Evolutionary conservation across 2,329 filamentous ascomycete genomes (phyloP).

Genomic region (Colletotrichum coccodes): DNA sequence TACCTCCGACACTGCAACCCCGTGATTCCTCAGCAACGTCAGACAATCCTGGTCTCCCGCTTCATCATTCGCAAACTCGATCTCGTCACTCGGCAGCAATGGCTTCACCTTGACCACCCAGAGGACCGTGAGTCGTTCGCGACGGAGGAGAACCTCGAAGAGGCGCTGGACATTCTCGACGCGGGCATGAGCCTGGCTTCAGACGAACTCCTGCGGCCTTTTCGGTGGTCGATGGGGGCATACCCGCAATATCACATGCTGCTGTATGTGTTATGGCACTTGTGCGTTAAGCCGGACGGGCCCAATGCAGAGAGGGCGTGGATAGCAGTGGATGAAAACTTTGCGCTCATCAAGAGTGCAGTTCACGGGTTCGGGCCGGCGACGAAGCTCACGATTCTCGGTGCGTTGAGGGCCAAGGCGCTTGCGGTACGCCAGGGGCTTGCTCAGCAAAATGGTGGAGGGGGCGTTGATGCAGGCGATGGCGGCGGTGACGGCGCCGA

Average conservation of each 20-base stretch:
- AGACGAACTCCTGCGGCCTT: constrained; percentile 49
- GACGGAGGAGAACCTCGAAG: constrained; percentile 44
- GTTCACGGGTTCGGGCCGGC: constrained; percentile 33
- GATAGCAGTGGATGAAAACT: constrained; percentile 35
- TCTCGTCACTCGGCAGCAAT: constrained; percentile 44
- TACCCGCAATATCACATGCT: constrained; percentile 55
- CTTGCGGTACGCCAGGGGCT: constrained; percentile 34
- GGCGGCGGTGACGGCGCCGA: not conserved
- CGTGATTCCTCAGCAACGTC: constrained; percentile 55
- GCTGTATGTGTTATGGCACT: constrained; percentile 54
- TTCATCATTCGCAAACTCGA: constrained; percentile 47
- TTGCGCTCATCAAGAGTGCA: not conserved
- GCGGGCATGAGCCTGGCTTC: constrained; percentile 39
- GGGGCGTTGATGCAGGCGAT: not conserved
- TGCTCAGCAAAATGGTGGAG: not conserved
- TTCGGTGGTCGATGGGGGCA: constrained; percentile 48
- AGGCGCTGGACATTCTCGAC: constrained; percentile 48
- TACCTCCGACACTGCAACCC: constrained; percentile 62
- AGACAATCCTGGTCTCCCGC: constrained; percentile 40
- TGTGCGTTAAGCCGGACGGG: constrained; percentile 50
- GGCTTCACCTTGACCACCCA: constrained; percentile 35
- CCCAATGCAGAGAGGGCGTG: constrained; percentile 45
- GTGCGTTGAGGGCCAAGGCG: constrained; percentile 44
- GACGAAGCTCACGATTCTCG: constrained; percentile 44
- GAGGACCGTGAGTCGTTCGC: constrained; percentile 36